phyloP scores from a whole-genome alignment of 2,329 filamentous ascomycete species.

The Epichloe typhina region DNA sequence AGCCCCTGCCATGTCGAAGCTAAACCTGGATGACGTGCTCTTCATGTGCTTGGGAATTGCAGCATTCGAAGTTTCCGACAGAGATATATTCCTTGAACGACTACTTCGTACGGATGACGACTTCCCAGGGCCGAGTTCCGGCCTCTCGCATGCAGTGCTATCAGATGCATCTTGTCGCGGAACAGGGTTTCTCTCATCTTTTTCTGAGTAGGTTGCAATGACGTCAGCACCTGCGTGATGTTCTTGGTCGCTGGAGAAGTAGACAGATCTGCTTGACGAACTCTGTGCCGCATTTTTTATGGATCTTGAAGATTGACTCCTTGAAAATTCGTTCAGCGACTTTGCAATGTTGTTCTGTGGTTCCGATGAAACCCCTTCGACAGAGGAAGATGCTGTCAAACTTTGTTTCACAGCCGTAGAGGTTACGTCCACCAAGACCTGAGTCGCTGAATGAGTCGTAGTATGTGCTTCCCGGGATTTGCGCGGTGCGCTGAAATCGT shows the following conservation, averaged over 20 bases:
- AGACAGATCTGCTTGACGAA: background rate
- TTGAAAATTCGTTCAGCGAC: background rate
- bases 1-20: slow-evolving; percentile 65
- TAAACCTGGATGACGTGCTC: slow-evolving; percentile 68
- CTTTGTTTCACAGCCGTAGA: background rate
- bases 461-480: slow-evolving; percentile 9
- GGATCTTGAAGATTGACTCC: background rate
- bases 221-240: background rate
- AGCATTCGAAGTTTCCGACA: slow-evolving; percentile 34
- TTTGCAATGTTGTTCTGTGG: background rate
- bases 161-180: background rate
- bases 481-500: slow-evolving; percentile 52
- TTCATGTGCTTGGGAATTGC: slow-evolving; percentile 52
- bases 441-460: background rate
- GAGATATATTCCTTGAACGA: slow-evolving; percentile 40
- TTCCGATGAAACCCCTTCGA: background rate
- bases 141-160: background rate
- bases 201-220: background rate
- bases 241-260: background rate
- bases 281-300: background rate
- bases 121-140: background rate
- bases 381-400: slow-evolving; percentile 11
- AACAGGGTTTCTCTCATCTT: background rate
- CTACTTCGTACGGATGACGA: slow-evolving; percentile 17
- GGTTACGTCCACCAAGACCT: background rate